Percentiles rank a stretch among this genome's conserved stretches.
Evolutionary conservation across 2,329 filamentous ascomycete genomes (phyloP).

Genomic region (Colletotrichum higginsianum): DNA sequence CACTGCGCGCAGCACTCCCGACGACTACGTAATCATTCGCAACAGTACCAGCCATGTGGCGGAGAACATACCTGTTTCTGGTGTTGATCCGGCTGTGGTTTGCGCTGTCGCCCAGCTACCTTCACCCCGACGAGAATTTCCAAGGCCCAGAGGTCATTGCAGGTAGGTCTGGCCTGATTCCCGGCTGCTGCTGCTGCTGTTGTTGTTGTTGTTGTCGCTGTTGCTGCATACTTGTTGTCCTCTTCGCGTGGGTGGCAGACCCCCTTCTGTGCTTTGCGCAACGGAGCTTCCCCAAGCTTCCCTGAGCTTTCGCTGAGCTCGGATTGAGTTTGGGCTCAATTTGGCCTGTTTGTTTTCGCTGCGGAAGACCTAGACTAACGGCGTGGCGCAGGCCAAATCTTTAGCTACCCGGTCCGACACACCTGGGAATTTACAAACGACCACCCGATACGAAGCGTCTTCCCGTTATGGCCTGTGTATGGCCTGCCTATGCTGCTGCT

Average conservation of each 20-base stretch:
- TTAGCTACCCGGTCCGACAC: slow-evolving; percentile 88
- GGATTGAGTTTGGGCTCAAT: slow-evolving; percentile 30
- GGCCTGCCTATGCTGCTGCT: slow-evolving; percentile 93
- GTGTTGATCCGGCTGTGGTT: slow-evolving; percentile 93
- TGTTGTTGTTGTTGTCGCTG: too few species aligned
- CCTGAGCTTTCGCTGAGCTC: slow-evolving; percentile 31
- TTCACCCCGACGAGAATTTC: slow-evolving; percentile 99
- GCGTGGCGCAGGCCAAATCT: slow-evolving; percentile 81
- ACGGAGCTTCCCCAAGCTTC: slow-evolving; percentile 31
- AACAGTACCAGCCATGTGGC: slow-evolving; percentile 78
- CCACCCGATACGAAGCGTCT: slow-evolving; percentile 92
- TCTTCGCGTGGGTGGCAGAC: slow-evolving; percentile 1
- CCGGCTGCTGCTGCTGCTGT: not conserved
- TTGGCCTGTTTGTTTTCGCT: slow-evolving; percentile 35
- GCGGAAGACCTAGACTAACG: slow-evolving; percentile 36
- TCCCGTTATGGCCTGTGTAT: slow-evolving; percentile 96
- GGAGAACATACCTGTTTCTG: slow-evolving; percentile 88
- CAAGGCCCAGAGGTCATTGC: slow-evolving; percentile 98
- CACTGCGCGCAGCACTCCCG: slow-evolving; percentile 42
- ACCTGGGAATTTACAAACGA: slow-evolving; percentile 98
- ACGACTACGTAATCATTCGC: slow-evolving; percentile 31
- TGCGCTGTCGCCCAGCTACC: slow-evolving; percentile 93
- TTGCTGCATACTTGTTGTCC: not conserved
- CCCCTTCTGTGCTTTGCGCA: slow-evolving; percentile 11
- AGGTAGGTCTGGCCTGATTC: slow-evolving; percentile 70